Evolutionary conservation across 23 red algal genomes (phyloP).

Genomic region (Gracilaria caudata): DNA sequence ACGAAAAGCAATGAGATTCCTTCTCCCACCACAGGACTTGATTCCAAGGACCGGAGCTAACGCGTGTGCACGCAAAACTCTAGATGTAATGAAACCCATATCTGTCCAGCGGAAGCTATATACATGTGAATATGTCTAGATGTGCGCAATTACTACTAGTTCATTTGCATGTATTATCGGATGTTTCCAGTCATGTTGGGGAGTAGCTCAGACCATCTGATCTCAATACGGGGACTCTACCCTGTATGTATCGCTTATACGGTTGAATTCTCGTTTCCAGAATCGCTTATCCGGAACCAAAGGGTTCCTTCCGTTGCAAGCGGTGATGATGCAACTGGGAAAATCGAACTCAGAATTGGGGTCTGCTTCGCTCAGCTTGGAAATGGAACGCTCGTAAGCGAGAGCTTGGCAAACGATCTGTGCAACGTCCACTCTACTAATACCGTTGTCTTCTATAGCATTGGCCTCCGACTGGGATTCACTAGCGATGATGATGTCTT

Average conservation of each 20-base stretch:
- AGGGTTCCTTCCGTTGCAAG: constrained; percentile 25
- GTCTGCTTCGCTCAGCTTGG: constrained; percentile 26
- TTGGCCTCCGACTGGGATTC: neutral
- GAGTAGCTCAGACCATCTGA: neutral
- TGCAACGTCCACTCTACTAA: constrained; percentile 50
- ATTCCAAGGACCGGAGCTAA: neutral
- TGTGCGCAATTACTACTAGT: no score
- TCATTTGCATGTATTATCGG: no score
- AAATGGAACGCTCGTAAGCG: constrained; percentile 43
- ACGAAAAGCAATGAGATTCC: neutral
- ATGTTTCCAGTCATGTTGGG: neutral
- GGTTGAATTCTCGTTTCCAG: constrained; percentile 58
- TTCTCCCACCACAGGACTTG: neutral
- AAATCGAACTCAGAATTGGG: constrained; percentile 54
- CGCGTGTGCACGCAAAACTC: no score
- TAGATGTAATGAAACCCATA: no score
- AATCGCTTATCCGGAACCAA: constrained; percentile 63
- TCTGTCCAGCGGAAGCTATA: no score
- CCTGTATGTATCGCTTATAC: constrained; percentile 49
- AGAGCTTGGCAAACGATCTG: constrained; percentile 60
- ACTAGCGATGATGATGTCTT: neutral
- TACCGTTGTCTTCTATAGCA: neutral
- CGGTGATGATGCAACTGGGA: constrained; percentile 38
- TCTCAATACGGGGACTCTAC: neutral
- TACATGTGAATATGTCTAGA: neutral